Conservation (phyloP, 2,329 filamentous ascomycete genomes). For the Xylaria sp. region DNA sequence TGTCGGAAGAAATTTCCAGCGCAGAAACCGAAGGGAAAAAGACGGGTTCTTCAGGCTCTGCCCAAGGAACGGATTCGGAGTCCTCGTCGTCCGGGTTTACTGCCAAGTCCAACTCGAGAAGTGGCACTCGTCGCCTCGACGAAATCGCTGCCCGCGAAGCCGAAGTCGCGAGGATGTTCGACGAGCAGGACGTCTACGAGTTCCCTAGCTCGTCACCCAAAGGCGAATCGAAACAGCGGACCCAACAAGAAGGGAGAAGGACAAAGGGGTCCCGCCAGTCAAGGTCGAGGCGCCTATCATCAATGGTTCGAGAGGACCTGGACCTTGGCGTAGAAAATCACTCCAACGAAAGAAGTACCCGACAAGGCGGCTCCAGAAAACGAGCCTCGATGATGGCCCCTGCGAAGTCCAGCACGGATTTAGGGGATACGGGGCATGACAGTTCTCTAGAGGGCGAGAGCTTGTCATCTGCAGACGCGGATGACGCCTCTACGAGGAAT, state of each 20-base stretch:
- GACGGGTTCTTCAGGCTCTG: constrained; percentile 40
- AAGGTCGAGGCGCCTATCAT: constrained; percentile 44
- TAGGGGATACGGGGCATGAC: constrained; percentile 24
- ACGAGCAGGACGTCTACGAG: constrained; percentile 54
- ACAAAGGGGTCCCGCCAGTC: constrained; percentile 36
- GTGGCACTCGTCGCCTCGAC: constrained; percentile 32
- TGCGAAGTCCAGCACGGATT: constrained; percentile 37
- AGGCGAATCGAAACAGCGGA: constrained; percentile 27
- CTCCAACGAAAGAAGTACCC: constrained; percentile 28
- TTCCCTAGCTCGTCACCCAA: constrained; percentile 53
- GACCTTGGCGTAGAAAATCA: constrained; percentile 33
- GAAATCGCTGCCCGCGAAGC: constrained; percentile 35
- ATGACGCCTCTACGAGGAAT: constrained; percentile 30
- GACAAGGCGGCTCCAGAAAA: constrained; percentile 38
- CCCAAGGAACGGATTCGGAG: constrained; percentile 17
- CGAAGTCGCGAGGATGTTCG: constrained; percentile 34
- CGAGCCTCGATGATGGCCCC: constrained; percentile 47
- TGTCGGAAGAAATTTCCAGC: constrained; percentile 36
- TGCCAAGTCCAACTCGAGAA: constrained; percentile 19
- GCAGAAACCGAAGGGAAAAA: constrained; percentile 46
- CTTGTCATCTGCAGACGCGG: constrained; percentile 32
- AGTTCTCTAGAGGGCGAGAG: constrained; percentile 38
- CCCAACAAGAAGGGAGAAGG: constrained; percentile 33
- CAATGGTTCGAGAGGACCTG: constrained; percentile 42
- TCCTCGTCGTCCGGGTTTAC: constrained; percentile 2